These are phyloP conservation scores for Dichotomocladium elegans DNA, from an alignment of 371 early-diverging fungal species.

Conservation along the genomic window DNA sequence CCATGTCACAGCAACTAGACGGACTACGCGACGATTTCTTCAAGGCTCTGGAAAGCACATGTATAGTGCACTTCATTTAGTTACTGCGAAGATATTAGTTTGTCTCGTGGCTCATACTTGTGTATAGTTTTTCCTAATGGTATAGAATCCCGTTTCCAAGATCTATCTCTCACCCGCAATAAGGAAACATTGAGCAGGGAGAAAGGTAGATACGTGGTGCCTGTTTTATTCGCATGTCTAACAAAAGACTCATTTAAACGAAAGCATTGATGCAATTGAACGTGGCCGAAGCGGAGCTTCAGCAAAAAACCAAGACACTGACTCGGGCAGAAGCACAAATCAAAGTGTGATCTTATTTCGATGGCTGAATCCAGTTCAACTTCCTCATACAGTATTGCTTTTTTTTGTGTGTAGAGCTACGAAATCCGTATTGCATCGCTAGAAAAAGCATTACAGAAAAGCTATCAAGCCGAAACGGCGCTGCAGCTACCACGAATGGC, in stretches of 20 bases:
- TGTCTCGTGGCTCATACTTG: background rate
- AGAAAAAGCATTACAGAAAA: slow-evolving; percentile 39
- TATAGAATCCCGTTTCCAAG: slow-evolving; percentile 12
- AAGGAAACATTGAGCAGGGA: too few species aligned
- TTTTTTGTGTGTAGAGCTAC: slow-evolving; percentile 19
- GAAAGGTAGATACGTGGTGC: too few species aligned
- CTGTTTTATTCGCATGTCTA: too few species aligned
- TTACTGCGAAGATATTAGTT: background rate
- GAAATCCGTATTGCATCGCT: slow-evolving; percentile 43
- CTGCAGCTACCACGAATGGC: too few species aligned
- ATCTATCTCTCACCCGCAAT: background rate
- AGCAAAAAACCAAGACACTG: slow-evolving; percentile 37
- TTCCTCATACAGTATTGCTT: background rate
- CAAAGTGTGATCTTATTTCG: slow-evolving; percentile 16
- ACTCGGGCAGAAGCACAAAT: slow-evolving; percentile 23
- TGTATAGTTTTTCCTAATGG: background rate
- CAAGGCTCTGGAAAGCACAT: slow-evolving; percentile 41
- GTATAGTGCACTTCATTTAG: slow-evolving; percentile 7
- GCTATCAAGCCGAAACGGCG: background rate
- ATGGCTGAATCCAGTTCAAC: background rate
- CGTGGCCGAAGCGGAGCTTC: slow-evolving; percentile 10
- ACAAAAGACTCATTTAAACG: too few species aligned
- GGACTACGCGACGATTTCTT: slow-evolving; percentile 57
- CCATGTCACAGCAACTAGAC: slow-evolving; percentile 54
- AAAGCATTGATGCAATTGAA: background rate